Evolutionary conservation across 2,329 filamentous ascomycete genomes (phyloP), one percentile per base, ranked within the genome.

Genomic region (Hortaea sp.): DNA sequence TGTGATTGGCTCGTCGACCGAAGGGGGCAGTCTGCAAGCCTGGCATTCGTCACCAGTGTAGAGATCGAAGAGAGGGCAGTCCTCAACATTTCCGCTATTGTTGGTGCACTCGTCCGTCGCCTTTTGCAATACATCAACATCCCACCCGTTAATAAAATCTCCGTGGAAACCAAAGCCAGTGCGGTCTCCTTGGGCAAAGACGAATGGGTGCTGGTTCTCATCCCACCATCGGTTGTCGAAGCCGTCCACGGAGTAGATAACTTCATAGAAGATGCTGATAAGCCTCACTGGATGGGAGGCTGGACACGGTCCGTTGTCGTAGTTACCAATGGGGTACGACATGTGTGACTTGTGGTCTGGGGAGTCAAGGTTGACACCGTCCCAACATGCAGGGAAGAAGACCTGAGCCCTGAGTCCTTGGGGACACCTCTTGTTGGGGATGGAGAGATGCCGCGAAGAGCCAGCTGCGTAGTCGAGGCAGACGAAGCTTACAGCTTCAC

Each of bases 121-220:
- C 50, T 75, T 70, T 64, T 84, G 79, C 43, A 86, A 78, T 40
- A 75, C 72, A 29, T 69, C 63, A 50, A 76, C 71, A 54, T 88
- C 78, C 85, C 85, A 88, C n/a, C 77, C 84, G 51, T 84, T 78
- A 44, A 70, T 45, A 67, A 88, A 88, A 64, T 88, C 84, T 41
- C 74, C 82, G 65, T 88, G 84, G 49, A 75, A 75, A 12, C 78
- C 78, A 68, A 77, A 86, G 47, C 84, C 84, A 7, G 84, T 85
- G 13, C 73, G 69, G 47, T 88, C 83, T 39, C 83, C 83, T 58
- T 80, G 81, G 53, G 82, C 70, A 39, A 85, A 76, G 45, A 86
- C 78, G 57, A 86, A 86, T 7, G 80, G 81, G 56, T 75, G 77
- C 3, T 50, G 44, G 10, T 40, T 31, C 49, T 73, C 69, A 53